A percentile compares a stretch with the other conserved stretches of the same genome.
Conservation (phyloP, 441 rosid genomes). For the Sinapis alba region DNA sequence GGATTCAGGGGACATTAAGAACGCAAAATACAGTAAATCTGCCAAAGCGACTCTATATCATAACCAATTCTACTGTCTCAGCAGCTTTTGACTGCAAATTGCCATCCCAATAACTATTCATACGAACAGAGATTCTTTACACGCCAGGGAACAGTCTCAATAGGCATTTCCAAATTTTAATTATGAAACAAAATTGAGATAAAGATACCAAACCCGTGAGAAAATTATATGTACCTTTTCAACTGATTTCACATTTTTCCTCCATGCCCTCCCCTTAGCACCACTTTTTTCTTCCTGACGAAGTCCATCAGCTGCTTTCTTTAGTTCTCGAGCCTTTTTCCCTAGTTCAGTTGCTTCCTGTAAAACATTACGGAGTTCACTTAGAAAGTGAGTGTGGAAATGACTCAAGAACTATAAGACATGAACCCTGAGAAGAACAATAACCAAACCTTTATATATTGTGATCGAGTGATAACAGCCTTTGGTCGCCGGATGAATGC, state of each 20-base stretch:
- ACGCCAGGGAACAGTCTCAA: neutral
- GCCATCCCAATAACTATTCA: neutral
- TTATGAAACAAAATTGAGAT: neutral
- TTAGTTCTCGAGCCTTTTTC: slow-evolving; percentile 90
- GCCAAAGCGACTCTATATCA: slow-evolving; percentile 7
- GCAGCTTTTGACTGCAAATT: slow-evolving; percentile 5
- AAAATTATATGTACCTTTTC: slow-evolving; percentile 85
- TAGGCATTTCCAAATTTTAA: slow-evolving; percentile 3
- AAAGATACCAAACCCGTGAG: slow-evolving; percentile 17
- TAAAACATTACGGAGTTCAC: slow-evolving; percentile 11
- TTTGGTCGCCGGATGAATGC: slow-evolving; percentile 93
- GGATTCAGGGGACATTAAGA: neutral
- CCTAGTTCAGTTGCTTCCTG: slow-evolving; percentile 99
- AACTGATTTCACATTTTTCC: slow-evolving; percentile 91
- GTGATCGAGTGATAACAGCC: slow-evolving; percentile 97
- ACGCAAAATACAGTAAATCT: neutral
- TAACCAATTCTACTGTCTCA: slow-evolving; percentile 10
- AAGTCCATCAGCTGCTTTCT: slow-evolving; percentile 93
- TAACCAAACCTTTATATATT: slow-evolving; percentile 80
- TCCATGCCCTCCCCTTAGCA: slow-evolving; percentile 92
- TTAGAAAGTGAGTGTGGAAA: slow-evolving; percentile 10
- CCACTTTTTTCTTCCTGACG: slow-evolving; percentile 98
- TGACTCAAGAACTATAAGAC: slow-evolving; percentile 13
- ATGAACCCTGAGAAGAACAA: neutral
- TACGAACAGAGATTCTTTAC: slow-evolving; percentile 8